phyloP scores from a whole-genome alignment of 73 alveolate genomes.

The Paramecium caudatum region DNA sequence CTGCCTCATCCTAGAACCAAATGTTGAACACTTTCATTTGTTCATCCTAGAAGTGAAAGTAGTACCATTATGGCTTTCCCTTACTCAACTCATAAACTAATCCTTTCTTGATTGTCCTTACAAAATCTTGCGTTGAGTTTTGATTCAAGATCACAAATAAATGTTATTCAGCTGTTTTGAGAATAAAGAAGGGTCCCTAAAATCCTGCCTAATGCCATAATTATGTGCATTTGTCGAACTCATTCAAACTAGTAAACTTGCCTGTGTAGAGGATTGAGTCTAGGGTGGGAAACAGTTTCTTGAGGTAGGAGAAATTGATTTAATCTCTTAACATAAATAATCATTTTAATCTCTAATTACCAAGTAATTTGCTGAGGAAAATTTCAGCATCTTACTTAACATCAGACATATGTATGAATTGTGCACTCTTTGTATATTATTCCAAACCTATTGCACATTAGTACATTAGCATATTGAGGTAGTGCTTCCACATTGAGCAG shows the following conservation, averaged over 20 bases:
- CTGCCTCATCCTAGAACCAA: conserved; percentile 35
- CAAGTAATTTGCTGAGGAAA: background rate
- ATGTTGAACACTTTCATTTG: background rate
- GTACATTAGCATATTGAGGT: background rate
- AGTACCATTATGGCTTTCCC: background rate
- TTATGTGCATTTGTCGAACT: conserved; percentile 39
- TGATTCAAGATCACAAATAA: background rate
- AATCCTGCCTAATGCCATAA: conserved; percentile 65
- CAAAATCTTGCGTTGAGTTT: conserved; percentile 13
- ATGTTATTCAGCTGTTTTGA: background rate
- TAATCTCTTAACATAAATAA: background rate
- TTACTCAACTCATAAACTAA: background rate
- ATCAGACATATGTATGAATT: background rate
- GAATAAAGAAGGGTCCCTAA: conserved; percentile 35
- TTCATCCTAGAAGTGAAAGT: conserved; percentile 50
- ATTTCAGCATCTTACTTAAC: conserved; percentile 38
- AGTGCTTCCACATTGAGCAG: background rate
- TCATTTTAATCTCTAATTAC: conserved; percentile 25
- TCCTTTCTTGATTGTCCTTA: background rate
- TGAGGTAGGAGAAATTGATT: conserved; percentile 28
- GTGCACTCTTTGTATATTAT: background rate
- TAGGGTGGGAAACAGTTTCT: conserved; percentile 48
- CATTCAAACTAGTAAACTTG: conserved; percentile 35
- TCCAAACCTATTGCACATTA: conserved; percentile 14
- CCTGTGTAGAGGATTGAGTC: conserved; percentile 15